A percentile compares a stretch with the other conserved stretches of the same genome.
Evolutionary conservation across 495 filamentous ascomycete species (phyloP).

Genomic region (Penicillium ochrochloron): DNA sequence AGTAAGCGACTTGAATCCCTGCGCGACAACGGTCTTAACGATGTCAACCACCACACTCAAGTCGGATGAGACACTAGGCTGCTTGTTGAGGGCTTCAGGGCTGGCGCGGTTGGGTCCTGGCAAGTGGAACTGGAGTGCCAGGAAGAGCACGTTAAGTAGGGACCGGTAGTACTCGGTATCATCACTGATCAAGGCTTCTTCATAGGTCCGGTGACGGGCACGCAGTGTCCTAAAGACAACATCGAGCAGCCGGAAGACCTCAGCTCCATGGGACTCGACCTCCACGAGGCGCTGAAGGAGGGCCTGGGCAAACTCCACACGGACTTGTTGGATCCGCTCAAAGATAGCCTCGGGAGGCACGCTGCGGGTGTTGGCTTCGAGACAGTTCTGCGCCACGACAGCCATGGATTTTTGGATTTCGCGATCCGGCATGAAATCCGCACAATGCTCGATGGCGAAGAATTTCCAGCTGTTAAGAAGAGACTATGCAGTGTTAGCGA

Average conservation of each 20-base stretch:
- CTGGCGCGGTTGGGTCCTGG: constrained; percentile 28
- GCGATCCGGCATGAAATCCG: constrained; percentile 62
- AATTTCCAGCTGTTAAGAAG: constrained; percentile 90
- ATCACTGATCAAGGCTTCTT: constrained; percentile 59
- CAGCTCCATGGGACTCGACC: constrained; percentile 59
- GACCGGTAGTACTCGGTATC: constrained; percentile 78
- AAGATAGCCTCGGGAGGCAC: constrained; percentile 75
- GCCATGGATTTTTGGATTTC: constrained; percentile 70
- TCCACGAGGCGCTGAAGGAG: constrained; percentile 77
- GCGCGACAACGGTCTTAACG: constrained; percentile 75
- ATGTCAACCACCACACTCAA: constrained; percentile 68
- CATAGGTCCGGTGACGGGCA: constrained; percentile 65
- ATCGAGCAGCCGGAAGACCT: constrained; percentile 65
- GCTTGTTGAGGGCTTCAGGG: constrained; percentile 44
- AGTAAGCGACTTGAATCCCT: constrained; percentile 78
- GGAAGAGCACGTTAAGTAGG: constrained; percentile 82
- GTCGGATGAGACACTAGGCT: constrained; percentile 46
- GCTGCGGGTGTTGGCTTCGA: constrained; percentile 68
- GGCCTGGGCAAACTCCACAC: constrained; percentile 76
- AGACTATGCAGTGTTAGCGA: constrained; percentile 46
- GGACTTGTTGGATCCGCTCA: constrained; percentile 66
- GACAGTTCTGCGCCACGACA: constrained; percentile 70
- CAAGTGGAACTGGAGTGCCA: constrained; percentile 70
- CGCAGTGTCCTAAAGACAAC: constrained; percentile 71
- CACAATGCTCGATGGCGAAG: constrained; percentile 81